phyloP scores from a whole-genome alignment of 805 yeast species.

The Pichia thaimueangensis region DNA sequence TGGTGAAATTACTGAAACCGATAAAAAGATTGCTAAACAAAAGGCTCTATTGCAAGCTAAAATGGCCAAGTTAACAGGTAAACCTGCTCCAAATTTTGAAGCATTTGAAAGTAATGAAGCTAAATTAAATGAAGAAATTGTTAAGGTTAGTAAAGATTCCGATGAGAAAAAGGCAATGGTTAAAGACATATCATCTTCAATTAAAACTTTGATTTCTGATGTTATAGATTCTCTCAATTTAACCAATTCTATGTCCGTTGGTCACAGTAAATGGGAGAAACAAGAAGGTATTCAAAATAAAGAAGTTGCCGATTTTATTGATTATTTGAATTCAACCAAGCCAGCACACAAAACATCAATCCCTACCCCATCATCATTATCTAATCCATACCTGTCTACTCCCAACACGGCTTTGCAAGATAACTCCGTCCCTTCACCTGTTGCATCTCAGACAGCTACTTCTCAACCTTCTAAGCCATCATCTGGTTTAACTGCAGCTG shows the following conservation, averaged over 20 bases:
- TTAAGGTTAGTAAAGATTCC: slow-evolving; percentile 46
- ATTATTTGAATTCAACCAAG: slow-evolving; percentile 38
- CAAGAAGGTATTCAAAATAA: slow-evolving; percentile 70
- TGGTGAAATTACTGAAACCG: slow-evolving; percentile 80
- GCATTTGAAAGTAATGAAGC: slow-evolving; percentile 50
- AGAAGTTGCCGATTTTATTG: slow-evolving; percentile 56
- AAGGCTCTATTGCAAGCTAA: slow-evolving; percentile 75
- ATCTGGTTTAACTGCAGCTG: slow-evolving; percentile 33
- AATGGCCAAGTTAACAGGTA: slow-evolving; percentile 92
- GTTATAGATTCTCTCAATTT: slow-evolving; percentile 29
- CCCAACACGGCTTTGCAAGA: slow-evolving; percentile 2
- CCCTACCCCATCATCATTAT: background rate
- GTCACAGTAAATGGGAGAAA: slow-evolving; percentile 69
- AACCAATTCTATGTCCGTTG: slow-evolving; percentile 34
- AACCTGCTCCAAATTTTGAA: slow-evolving; percentile 40
- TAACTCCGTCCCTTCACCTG: slow-evolving; percentile 11
- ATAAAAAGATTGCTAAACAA: slow-evolving; percentile 71
- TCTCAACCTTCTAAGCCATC: background rate
- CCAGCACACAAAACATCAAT: slow-evolving; percentile 16
- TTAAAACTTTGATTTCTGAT: slow-evolving; percentile 48
- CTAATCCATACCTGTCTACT: slow-evolving; percentile 7
- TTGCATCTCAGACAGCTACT: background rate
- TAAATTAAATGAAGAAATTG: slow-evolving; percentile 45
- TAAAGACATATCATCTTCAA: slow-evolving; percentile 65
- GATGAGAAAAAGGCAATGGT: slow-evolving; percentile 54